Evolutionary conservation across 805 yeast genomes (phyloP), one percentile per base, ranked within the genome.

Genomic region (Lachancea nothofagi): DNA sequence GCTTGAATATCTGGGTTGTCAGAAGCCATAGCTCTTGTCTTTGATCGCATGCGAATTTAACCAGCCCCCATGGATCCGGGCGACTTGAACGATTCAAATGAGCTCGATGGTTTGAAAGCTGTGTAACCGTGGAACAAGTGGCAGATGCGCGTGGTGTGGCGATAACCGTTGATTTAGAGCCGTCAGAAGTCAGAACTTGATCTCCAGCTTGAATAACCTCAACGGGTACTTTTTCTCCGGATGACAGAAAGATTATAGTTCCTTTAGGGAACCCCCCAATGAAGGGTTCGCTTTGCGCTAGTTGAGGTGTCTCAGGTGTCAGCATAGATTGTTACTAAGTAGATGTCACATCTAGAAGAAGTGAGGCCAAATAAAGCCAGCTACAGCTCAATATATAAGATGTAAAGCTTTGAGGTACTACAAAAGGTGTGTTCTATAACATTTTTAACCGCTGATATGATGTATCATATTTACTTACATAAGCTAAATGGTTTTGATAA

Each of bases 181-280:
- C 38, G 4, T 28, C 38, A n/a, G 21, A 5, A 12, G 38, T 14
- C 24, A 39, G 14, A 6, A 39, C 33, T 9, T 23, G 17, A 14
- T 23, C 38, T 8, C 42, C 39, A n/a, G 27, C 29, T 21, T 39
- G 25, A 33, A 33, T 20, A 12, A 33, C 29, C 30, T 41, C 44
- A 20, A 31, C 26, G 4, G 37, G 29, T 4, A 30, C 10, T 15
- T 13, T 4, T 15, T 19, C 23, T 18, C 41, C 40, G 9, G 22
- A 25, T 12, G 34, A 7, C 12, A 31, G 12, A n/a, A 29, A 12
- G 20, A 36, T n/a, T 33, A 15, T 20, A 12, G 33, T 29, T 5
- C 40, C 40, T 7, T 18, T 29, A 21, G 18, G 13, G 27, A 36
- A 29, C 8, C 33, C 40, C 6, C 33, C 40, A 4, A 29, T 12